Evolutionary conservation across 345 rosid genomes (phyloP), one percentile per base, ranked within the genome.

Genomic region (Sisymbrium irio): DNA sequence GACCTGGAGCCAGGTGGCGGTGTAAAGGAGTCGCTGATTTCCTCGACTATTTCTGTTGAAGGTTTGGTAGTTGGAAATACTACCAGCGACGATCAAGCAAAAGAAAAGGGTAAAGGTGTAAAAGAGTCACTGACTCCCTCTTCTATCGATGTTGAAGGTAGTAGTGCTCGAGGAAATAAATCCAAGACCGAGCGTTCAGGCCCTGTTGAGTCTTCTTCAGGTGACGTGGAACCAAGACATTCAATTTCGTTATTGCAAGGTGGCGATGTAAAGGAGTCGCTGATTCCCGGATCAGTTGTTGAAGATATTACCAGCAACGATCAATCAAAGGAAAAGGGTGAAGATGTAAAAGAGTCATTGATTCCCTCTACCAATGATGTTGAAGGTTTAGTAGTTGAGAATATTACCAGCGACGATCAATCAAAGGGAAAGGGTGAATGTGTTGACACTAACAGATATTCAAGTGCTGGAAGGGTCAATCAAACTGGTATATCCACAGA

Each of bases 381-480:
- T 55, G 71, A 62, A 53, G 53, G 53, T 69, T 69, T 76, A 12
- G 7, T 27, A 54, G 65, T 45, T 55, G 62, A 46, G 72, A 71
- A 20, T 72, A 33, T 41, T 37, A 39, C 33, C 22, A 32, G 65
- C 69, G 71, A 19, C 2, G 35, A 55, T 36, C 79, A 68, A 72
- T 56, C 79, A 39, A 60, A 80, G 76, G 62, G 60, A 58, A 65
- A 74, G 62, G 47, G 49, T 57, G 66, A 63, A 46, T 56, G 62
- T 77, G 70, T 30, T 73, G 71, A 73, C 69, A 62, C 62, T 1
- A 20, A 71, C 63, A 64, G 67, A 64, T 55, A 65, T 49, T 57
- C 81, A 69, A 77, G 55, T 55, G 65, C 73, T 62, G 70, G 44
- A 73, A 56, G 68, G 20, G 67, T 62, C 46, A 67, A 39, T 67